Evolutionary conservation across 768 basidiomycete genomes (phyloP).

Genomic region (Exidia glandulosa): DNA sequence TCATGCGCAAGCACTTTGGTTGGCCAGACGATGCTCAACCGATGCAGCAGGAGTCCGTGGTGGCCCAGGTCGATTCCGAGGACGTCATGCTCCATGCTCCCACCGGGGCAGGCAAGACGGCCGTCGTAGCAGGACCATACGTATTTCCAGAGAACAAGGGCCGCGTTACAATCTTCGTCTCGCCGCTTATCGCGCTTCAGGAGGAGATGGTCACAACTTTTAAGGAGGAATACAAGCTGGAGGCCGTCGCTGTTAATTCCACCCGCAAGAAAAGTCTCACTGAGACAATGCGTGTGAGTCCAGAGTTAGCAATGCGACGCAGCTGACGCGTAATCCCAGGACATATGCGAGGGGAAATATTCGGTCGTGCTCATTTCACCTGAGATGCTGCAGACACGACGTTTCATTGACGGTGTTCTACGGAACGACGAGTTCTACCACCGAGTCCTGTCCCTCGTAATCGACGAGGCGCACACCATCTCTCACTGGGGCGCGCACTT

Average conservation of each 20-base stretch:
- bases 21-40: slow-evolving; percentile 13
- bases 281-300: slow-evolving; percentile 17
- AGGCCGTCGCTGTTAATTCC: slow-evolving; percentile 23
- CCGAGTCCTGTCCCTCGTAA: background rate
- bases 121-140: slow-evolving; percentile 29
- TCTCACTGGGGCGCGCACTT: background rate
- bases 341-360: slow-evolving; percentile 14
- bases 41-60: slow-evolving; percentile 22
- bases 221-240: slow-evolving; percentile 18
- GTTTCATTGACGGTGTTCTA: slow-evolving; percentile 17
- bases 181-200: slow-evolving; percentile 28
- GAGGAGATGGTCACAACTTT: slow-evolving; percentile 28
- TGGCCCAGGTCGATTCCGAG: slow-evolving; percentile 18
- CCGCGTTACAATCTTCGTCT: slow-evolving; percentile 26
- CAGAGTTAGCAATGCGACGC: background rate
- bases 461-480: background rate
- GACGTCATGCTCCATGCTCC: slow-evolving; percentile 28
- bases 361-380: slow-evolving; percentile 26
- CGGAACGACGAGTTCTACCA: slow-evolving; percentile 12
- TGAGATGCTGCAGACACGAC: slow-evolving; percentile 20
- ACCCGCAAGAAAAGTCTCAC: slow-evolving; percentile 18
- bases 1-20: slow-evolving; percentile 12
- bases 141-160: slow-evolving; percentile 14
- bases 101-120: slow-evolving; percentile 27
- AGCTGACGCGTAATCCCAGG: slow-evolving; percentile 3